Conservation (phyloP, 345 rosid species). For the Populus ilicifolia region DNA sequence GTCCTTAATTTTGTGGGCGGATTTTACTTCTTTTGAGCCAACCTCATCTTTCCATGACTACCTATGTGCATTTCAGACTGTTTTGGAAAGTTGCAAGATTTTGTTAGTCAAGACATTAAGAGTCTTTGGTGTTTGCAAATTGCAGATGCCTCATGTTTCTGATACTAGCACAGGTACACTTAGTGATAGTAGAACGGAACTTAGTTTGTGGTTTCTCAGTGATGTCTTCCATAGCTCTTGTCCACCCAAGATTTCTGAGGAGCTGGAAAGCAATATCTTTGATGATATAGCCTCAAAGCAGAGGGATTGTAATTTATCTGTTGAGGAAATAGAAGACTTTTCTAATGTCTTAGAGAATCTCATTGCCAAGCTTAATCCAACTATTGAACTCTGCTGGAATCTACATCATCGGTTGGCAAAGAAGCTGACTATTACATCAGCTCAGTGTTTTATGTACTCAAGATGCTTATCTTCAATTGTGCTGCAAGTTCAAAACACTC, state of each 20-base stretch:
- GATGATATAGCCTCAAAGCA: slow-evolving; percentile 19
- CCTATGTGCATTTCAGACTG: slow-evolving; percentile 56
- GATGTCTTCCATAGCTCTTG: slow-evolving; percentile 24
- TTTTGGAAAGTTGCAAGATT: slow-evolving; percentile 57
- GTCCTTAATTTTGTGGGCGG: slow-evolving; percentile 54
- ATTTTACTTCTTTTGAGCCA: slow-evolving; percentile 56
- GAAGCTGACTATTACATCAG: slow-evolving; percentile 50
- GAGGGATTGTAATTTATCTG: slow-evolving; percentile 33
- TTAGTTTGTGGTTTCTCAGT: slow-evolving; percentile 45
- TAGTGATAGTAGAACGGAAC: slow-evolving; percentile 26
- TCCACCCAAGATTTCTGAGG: slow-evolving; percentile 32
- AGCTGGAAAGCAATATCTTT: slow-evolving; percentile 22
- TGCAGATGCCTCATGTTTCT: slow-evolving; percentile 33
- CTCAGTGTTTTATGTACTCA: slow-evolving; percentile 52
- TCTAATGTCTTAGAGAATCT: slow-evolving; percentile 46
- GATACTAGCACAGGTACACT: slow-evolving; percentile 17
- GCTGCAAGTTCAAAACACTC: slow-evolving; percentile 32
- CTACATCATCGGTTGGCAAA: slow-evolving; percentile 56
- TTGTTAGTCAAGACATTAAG: slow-evolving; percentile 41
- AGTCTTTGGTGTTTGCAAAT: slow-evolving; percentile 39
- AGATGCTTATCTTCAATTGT: slow-evolving; percentile 50
- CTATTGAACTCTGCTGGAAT: slow-evolving; percentile 59
- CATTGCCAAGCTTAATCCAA: slow-evolving; percentile 44
- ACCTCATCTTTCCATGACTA: slow-evolving; percentile 64
- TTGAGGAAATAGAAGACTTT: slow-evolving; percentile 50